Evolutionary conservation across 345 rosid genomes (phyloP), one percentile per base, ranked within the genome.

Genomic region (Geranium brycei): DNA sequence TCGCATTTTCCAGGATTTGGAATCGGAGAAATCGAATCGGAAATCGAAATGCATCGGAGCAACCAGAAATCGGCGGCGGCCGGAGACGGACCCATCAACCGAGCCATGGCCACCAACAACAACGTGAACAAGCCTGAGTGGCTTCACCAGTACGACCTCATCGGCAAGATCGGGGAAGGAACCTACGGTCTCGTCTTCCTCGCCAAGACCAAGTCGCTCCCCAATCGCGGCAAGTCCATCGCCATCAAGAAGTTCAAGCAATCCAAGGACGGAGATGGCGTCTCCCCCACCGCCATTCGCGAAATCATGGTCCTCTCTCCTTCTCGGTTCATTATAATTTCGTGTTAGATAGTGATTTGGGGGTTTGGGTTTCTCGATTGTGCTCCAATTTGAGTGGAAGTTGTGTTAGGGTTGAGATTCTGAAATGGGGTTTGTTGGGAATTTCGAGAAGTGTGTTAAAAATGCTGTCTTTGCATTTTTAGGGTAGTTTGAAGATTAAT

Each of bases 221-320:
- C 96, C 23, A 85, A 87, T 72, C 88, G 95, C 68, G 95, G 95
- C 64, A 85, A 85, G 62, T 82, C 83, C 59, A 95, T 95, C 68
- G 99, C 99, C 67, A 91, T 95, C 73, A 95, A 95, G 84, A 91
- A 95, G 73, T 95, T 91, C 75, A 95, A 95, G 76, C 99, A 91
- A 79, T 91, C 99, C 51, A 95, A 95, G 78, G 99, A 95, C 66
- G 99, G 99, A 19, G 99, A 95, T 17, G 99, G 99, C 60, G 95
- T 95, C 73, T 95, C 96, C 59, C 99, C 97, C n/a, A 91, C 99
- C 62, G 99, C 99, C 41, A 91, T 95, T 67, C 96, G 99, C 13
- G 99, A 95, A 80, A 95, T 95, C 74, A 95, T 95, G 72, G 75
- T 72, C 5, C n/a, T 62, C 31, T 66, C 57, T 17, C 16, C 65